Evolutionary conservation across 495 filamentous ascomycete species (phyloP).

Genomic region (Neurospora sp.): DNA sequence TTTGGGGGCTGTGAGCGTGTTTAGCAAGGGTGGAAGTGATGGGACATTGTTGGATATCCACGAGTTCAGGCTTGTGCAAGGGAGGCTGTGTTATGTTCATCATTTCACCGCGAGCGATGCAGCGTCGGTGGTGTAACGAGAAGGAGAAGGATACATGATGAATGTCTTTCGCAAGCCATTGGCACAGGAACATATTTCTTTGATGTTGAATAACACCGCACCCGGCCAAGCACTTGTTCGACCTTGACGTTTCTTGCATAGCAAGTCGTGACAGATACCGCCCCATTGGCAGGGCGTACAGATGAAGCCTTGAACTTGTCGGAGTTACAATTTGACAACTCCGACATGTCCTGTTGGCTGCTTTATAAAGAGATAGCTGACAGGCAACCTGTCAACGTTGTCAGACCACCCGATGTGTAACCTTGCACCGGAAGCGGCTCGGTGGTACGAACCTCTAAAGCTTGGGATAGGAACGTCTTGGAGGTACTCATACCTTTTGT

Average conservation of each 20-base stretch:
- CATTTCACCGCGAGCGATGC: neutral
- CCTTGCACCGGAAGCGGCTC: neutral
- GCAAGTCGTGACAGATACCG: neutral
- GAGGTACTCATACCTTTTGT: neutral
- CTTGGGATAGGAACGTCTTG: neutral
- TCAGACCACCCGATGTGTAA: neutral
- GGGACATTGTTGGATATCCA: conserved; percentile 30
- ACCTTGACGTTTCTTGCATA: neutral
- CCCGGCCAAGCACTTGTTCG: neutral
- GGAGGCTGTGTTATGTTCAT: conserved; percentile 33
- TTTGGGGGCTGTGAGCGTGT: conserved; percentile 27
- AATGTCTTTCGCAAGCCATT: neutral
- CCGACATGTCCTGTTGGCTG: neutral
- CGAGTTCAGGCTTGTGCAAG: conserved; percentile 32
- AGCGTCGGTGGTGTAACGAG: neutral
- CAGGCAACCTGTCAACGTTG: neutral
- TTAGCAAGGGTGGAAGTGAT: conserved; percentile 33
- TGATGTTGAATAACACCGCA: neutral
- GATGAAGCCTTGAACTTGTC: neutral
- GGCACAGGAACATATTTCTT: neutral
- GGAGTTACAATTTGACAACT: neutral
- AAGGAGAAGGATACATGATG: neutral
- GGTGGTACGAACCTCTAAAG: neutral
- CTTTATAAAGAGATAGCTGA: neutral
- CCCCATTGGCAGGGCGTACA: neutral